A percentile compares a stretch with the other conserved stretches of the same genome.
Evolutionary conservation across 345 rosid genomes (phyloP).

Genomic region (Erucastrum elatum): DNA sequence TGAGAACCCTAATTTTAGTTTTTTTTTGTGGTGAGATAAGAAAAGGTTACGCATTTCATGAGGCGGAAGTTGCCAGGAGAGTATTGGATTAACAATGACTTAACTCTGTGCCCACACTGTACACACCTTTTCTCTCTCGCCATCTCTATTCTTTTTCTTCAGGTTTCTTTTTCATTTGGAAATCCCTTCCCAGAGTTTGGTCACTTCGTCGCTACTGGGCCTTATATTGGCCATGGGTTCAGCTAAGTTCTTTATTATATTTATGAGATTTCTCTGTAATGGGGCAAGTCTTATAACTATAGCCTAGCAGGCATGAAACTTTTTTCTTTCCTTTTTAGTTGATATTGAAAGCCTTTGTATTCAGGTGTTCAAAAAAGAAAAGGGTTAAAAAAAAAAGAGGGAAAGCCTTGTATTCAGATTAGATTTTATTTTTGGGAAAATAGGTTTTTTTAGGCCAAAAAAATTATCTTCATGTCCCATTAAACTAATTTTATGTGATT

Average conservation of each 20-base stretch:
- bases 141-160: not conserved
- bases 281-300: not conserved
- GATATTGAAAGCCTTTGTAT: too few relatives aligned
- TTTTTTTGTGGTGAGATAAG: not conserved
- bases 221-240: not conserved
- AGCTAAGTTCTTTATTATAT: not conserved
- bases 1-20: not conserved
- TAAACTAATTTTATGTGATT: too few relatives aligned
- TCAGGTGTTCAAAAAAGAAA: too few relatives aligned
- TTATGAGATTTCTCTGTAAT: not conserved
- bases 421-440: too few relatives aligned
- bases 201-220: not conserved
- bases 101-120: constrained; percentile 58
- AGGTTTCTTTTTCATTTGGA: not conserved
- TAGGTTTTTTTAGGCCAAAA: too few relatives aligned
- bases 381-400: too few relatives aligned
- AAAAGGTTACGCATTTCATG: constrained; percentile 66
- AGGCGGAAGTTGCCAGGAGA: constrained; percentile 76
- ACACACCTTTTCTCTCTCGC: constrained; percentile 54
- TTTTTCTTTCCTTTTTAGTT: too few relatives aligned
- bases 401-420: too few relatives aligned
- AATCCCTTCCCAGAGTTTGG: not conserved
- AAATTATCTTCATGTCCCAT: too few relatives aligned
- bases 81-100: constrained; percentile 63
- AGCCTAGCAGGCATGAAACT: not conserved